Evolutionary conservation across 805 yeast genomes (phyloP).

Genomic region (Candida nanaspora): DNA sequence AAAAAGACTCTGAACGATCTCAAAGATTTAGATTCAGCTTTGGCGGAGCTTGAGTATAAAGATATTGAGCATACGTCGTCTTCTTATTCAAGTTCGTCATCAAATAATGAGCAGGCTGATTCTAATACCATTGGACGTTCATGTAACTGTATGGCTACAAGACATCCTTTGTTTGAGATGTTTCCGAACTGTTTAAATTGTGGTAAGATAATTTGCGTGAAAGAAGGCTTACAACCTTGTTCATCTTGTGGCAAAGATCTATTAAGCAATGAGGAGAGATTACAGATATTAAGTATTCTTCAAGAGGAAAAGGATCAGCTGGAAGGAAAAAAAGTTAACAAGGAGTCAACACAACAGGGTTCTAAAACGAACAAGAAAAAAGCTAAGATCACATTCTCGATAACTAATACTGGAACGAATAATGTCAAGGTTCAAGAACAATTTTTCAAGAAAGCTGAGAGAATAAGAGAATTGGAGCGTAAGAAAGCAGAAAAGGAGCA

Average conservation of each 20-base stretch:
- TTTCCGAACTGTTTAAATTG: slow-evolving; percentile 94
- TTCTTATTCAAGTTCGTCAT: neutral
- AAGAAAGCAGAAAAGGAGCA: slow-evolving; percentile 27
- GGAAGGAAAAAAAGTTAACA: slow-evolving; percentile 20
- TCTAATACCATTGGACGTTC: slow-evolving; percentile 14
- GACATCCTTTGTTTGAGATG: slow-evolving; percentile 81
- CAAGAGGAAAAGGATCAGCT: slow-evolving; percentile 44
- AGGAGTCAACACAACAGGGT: slow-evolving; percentile 10
- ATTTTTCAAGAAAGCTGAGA: slow-evolving; percentile 54
- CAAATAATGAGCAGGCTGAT: slow-evolving; percentile 6
- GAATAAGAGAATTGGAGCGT: slow-evolving; percentile 29
- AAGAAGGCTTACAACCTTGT: slow-evolving; percentile 90
- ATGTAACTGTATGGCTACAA: slow-evolving; percentile 81
- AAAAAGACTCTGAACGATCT: slow-evolving; percentile 42
- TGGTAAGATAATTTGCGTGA: slow-evolving; percentile 86
- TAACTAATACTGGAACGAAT: slow-evolving; percentile 55
- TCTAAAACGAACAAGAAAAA: slow-evolving; percentile 24
- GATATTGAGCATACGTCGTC: slow-evolving; percentile 1
- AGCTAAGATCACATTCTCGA: slow-evolving; percentile 46
- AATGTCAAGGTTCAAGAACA: slow-evolving; percentile 63
- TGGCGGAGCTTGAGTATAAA: slow-evolving; percentile 35
- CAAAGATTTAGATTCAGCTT: slow-evolving; percentile 43
- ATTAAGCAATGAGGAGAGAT: slow-evolving; percentile 54
- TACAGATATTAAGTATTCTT: slow-evolving; percentile 46
- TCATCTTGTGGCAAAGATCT: slow-evolving; percentile 70